Evolutionary conservation across 345 rosid genomes (phyloP).

Genomic region (Geranium rotundifolium): DNA sequence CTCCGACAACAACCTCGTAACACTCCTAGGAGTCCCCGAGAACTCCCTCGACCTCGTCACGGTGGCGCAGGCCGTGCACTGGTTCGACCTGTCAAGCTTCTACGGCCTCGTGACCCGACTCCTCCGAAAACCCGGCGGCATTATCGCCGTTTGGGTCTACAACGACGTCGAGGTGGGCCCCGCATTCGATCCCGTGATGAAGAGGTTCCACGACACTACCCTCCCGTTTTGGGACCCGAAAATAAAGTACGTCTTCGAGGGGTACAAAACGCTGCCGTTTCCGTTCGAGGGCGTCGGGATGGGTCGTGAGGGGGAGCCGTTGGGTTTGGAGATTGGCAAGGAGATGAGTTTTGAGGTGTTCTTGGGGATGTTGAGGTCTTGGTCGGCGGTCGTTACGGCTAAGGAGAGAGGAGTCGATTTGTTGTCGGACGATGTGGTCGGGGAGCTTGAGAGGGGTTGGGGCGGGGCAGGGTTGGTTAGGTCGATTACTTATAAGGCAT

Average conservation of each 20-base stretch:
- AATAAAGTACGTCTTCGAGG: constrained; percentile 18
- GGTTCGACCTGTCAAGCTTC: constrained; percentile 58
- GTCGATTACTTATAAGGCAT: constrained; percentile 33
- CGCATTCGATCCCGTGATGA: constrained; percentile 31
- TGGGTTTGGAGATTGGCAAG: constrained; percentile 34
- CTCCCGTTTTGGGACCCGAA: constrained; percentile 34
- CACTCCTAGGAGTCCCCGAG: constrained; percentile 39
- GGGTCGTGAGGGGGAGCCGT: constrained; percentile 47
- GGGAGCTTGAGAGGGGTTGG: constrained; percentile 46
- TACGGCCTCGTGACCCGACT: constrained; percentile 34
- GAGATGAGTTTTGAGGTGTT: constrained; percentile 40
- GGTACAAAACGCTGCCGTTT: constrained; percentile 45
- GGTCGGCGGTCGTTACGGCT: constrained; percentile 38
- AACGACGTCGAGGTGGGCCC: constrained; percentile 31
- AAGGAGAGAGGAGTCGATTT: constrained; percentile 51
- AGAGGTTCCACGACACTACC: constrained; percentile 30
- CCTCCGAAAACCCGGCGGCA: constrained; percentile 48
- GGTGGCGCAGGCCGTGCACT: constrained; percentile 44
- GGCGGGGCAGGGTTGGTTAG: constrained; percentile 40
- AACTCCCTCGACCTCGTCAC: constrained; percentile 47
- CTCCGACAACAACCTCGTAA: constrained; percentile 35
- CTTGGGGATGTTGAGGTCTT: constrained; percentile 31
- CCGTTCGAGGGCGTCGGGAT: constrained; percentile 48
- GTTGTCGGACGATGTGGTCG: constrained; percentile 31
- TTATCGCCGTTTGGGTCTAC: constrained; percentile 56